Conservation (phyloP, 1,139 yeast genomes). For the Arxiozyma telluris region DNA sequence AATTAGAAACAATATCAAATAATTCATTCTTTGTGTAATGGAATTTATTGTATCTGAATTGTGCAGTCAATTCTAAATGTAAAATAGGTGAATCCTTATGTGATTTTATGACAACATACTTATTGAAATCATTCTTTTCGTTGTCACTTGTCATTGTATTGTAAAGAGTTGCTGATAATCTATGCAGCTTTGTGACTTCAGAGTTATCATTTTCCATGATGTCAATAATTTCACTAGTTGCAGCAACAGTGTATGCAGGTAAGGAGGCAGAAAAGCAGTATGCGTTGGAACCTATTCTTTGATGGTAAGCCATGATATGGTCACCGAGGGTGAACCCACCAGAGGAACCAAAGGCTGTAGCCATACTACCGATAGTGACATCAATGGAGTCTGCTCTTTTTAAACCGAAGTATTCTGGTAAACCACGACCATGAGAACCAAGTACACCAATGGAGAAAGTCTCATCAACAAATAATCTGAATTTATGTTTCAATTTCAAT, state of each 20-base stretch:
- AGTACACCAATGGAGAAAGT: constrained; percentile 76
- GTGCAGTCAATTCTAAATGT: constrained; percentile 46
- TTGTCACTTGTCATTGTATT: constrained; percentile 32
- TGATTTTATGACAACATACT: constrained; percentile 47
- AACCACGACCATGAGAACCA: constrained; percentile 81
- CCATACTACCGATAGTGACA: constrained; percentile 81
- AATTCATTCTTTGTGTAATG: constrained; percentile 24
- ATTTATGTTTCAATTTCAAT: constrained; percentile 73
- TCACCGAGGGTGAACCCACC: constrained; percentile 96
- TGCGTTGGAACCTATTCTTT: constrained; percentile 80
- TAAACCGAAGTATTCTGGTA: constrained; percentile 57
- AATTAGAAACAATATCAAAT: constrained; percentile 21
- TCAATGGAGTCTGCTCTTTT: constrained; percentile 57
- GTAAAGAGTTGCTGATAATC: constrained; percentile 33
- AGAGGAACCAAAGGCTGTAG: constrained; percentile 73
- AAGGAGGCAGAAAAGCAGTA: constrained; percentile 91
- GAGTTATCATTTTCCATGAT: constrained; percentile 35
- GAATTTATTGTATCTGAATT: constrained; percentile 28
- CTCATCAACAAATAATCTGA: constrained; percentile 81
- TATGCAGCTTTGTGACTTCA: constrained; percentile 31
- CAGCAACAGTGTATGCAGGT: constrained; percentile 83
- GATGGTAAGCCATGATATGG: constrained; percentile 78
- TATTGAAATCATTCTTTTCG: constrained; percentile 26
- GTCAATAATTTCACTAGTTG: constrained; percentile 53
- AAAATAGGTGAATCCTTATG: constrained; percentile 55